Evolutionary conservation across 176 grass and related monocot species (phyloP).

Genomic region (Aegilops longissima): DNA sequence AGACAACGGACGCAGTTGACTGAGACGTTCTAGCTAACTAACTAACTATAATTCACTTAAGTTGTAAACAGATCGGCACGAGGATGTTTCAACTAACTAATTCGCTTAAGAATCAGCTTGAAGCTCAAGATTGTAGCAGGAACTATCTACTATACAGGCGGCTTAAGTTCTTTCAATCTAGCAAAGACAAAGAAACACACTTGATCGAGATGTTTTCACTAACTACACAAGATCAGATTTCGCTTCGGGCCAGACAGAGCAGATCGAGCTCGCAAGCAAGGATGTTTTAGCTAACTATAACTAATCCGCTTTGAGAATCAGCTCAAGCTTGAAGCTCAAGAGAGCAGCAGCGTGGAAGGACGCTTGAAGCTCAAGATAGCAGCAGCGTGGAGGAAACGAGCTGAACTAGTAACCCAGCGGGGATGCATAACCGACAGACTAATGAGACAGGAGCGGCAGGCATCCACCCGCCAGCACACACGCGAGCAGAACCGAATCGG

Average conservation of each 20-base stretch:
- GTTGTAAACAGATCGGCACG: background rate
- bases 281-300: background rate
- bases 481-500: background rate
- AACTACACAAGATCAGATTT: too few relatives aligned
- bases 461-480: constrained; percentile 6
- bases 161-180: too few relatives aligned
- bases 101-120: background rate
- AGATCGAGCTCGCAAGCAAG: background rate
- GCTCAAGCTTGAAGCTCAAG: too few relatives aligned
- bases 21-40: background rate
- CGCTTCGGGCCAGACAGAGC: background rate
- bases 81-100: background rate
- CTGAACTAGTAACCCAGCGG: background rate
- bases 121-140: too few relatives aligned
- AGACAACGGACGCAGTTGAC: background rate
- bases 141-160: too few relatives aligned
- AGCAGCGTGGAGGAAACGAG: background rate
- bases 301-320: background rate
- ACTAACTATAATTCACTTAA: background rate
- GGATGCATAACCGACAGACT: constrained; percentile 3
- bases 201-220: background rate
- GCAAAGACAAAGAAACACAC: too few relatives aligned
- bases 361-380: too few relatives aligned
- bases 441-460: background rate
- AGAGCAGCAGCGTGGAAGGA: background rate